Base-by-base conservation (phyloP, 1,284 basidiomycete species). In the Sutorius eximius region DNA sequence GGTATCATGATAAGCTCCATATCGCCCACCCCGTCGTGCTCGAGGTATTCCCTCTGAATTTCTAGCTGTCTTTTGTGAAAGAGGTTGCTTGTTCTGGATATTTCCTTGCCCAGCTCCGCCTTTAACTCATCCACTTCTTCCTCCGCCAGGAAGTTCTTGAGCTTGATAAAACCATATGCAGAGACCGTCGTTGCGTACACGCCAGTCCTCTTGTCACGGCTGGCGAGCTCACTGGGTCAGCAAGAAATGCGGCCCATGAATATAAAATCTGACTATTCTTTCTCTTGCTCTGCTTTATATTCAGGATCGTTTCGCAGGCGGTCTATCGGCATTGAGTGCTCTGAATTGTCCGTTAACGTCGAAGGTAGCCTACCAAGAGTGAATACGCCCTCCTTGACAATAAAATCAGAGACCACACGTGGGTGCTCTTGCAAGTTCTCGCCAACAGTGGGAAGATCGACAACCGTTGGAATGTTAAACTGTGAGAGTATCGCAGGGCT, bases 341-440 rank as follows among this genome's bases (percentile, higher is more conserved):
- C 30, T 9, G 6, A 0, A 24, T 30, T 9, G 0, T 0, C 5
- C 7, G 3, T 30, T 0, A 29, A 45, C 13, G 1, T 43, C n/a
- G 3, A 44, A 36, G 13, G 5, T 27, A 29, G 27, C 60, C 44
- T n/a, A 61, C 60, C 60, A 2, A 61, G n/a, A 24, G 60, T 61
- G 45, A 61, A 65, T 5, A 61, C 37, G 15, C 43, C 45, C 0
- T 63, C 43, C n/a, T 65, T 60, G 33, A 61, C 62, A 30, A 53
- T 32, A 30, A 61, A 61, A 29, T 65, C 62, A 8, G 33, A 56
- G 12, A 34, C 3, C 30, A 65, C 27, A 32, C 2, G 30, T 10
- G 60, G 52, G 22, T 61, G 60, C 24, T 61, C 62, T 34, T 61
- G 62, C 37, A 61, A 37, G 43, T 61, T 61, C 53, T 65, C 60